Percentiles rank a stretch among this genome's conserved stretches.
Conservation (phyloP, 2,329 filamentous ascomycete genomes). For the Alternaria angustiovoidea region DNA sequence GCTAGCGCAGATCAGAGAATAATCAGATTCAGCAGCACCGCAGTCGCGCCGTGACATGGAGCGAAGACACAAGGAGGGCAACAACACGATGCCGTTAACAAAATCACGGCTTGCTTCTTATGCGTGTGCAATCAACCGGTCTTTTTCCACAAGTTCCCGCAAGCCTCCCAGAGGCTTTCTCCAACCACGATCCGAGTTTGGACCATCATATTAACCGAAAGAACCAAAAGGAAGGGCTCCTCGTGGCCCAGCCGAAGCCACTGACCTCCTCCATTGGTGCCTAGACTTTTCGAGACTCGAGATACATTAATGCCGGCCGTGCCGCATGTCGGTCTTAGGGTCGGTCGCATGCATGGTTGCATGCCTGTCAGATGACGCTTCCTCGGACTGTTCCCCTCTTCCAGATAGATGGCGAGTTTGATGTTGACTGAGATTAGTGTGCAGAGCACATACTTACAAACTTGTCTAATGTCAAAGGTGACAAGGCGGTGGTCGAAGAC, state of each 20-base stretch:
- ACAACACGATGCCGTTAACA: background rate
- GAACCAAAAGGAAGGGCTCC: slow-evolving; percentile 6
- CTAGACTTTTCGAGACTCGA: slow-evolving; percentile 3
- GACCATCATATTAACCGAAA: slow-evolving; percentile 15
- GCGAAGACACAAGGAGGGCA: background rate
- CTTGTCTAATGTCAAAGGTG: background rate
- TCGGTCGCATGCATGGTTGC: slow-evolving; percentile 9
- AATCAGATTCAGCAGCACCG: background rate
- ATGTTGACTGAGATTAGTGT: background rate
- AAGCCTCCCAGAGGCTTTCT: background rate
- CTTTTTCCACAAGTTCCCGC: slow-evolving; percentile 4
- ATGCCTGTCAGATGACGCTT: slow-evolving; percentile 19
- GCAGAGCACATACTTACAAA: slow-evolving; percentile 11
- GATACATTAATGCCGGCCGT: slow-evolving; percentile 4
- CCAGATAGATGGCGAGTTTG: background rate
- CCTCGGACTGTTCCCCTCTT: slow-evolving; percentile 5
- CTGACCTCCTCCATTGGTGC: slow-evolving; percentile 8
- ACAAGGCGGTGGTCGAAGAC: background rate
- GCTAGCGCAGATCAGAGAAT: slow-evolving; percentile 7
- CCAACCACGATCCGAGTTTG: slow-evolving; percentile 1
- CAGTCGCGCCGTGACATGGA: background rate
- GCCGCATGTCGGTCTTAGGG: slow-evolving; percentile 10
- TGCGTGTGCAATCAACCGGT: slow-evolving; percentile 5
- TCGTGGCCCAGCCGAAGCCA: slow-evolving; percentile 15
- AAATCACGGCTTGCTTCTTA: background rate